These are phyloP conservation scores for Pichia rugopelliculosa DNA, from an alignment of 805 yeast genomes.

Conservation along the genomic window DNA sequence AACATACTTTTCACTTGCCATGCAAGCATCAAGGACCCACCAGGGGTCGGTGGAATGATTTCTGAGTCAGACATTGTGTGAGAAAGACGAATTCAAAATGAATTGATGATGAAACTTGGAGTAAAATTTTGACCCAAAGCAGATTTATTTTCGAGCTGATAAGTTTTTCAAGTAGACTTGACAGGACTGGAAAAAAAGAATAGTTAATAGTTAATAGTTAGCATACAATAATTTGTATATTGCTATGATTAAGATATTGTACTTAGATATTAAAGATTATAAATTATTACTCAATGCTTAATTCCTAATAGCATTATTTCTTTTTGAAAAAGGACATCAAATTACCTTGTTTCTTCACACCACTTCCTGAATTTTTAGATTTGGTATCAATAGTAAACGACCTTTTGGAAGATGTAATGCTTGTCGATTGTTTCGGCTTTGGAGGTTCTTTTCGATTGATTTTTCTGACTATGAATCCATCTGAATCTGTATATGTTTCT, in stretches of 20 bases:
- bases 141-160: no score
- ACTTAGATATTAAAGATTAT: no score
- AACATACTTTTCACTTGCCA: constrained; percentile 59
- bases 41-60: constrained; percentile 23
- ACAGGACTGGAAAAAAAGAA: no score
- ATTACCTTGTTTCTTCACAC: constrained; percentile 18
- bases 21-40: constrained; percentile 59
- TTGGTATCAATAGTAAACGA: constrained; percentile 2
- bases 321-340: constrained; percentile 30
- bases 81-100: no score
- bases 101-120: background rate
- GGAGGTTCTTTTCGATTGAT: constrained; percentile 5
- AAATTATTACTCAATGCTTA: background rate
- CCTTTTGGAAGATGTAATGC: background rate
- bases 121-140: no score
- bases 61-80: background rate
- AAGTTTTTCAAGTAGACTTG: no score
- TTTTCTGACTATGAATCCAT: constrained; percentile 25
- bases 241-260: no score
- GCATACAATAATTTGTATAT: no score
- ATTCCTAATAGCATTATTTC: constrained; percentile 10
- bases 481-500: constrained; percentile 25
- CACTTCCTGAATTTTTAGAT: constrained; percentile 2
- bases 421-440: background rate
- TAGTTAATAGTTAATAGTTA: no score